A percentile compares a stretch with the other conserved stretches of the same genome.
Conservation (phyloP, 139 green algal genomes). For the Ulvella scutata region DNA sequence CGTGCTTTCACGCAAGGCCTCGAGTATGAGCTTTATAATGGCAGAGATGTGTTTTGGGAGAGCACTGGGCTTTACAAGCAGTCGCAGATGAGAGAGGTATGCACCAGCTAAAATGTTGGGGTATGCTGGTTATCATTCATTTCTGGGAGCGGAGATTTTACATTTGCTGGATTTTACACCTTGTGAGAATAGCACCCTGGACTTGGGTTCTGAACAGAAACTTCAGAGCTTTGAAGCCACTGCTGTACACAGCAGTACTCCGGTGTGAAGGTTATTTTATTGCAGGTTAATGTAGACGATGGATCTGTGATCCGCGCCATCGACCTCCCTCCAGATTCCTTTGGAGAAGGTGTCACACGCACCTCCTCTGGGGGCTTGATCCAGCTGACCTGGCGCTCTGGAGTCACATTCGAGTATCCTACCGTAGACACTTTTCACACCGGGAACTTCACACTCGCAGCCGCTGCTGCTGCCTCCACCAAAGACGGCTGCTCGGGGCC, state of each 20-base stretch:
- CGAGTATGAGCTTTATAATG: conserved; percentile 9
- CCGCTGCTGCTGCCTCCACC: too few relatives aligned
- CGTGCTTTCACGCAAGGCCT: conserved; percentile 67
- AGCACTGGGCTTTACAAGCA: conserved; percentile 63
- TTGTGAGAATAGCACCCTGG: too few relatives aligned
- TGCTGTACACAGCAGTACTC: too few relatives aligned
- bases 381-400: conserved; percentile 51
- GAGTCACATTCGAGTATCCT: not conserved
- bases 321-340: conserved; percentile 22
- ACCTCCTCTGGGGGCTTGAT: conserved; percentile 41
- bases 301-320: conserved; percentile 30
- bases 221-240: too few relatives aligned
- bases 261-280: too few relatives aligned
- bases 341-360: conserved; percentile 62
- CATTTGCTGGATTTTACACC: too few relatives aligned
- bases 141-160: too few relatives aligned
- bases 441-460: too few relatives aligned
- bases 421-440: not conserved
- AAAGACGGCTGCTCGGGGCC: too few relatives aligned
- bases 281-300: conserved; percentile 36
- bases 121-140: too few relatives aligned
- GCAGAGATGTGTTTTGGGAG: conserved; percentile 60
- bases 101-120: too few relatives aligned
- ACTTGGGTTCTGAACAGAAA: too few relatives aligned
- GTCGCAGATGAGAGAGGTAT: conserved; percentile 38